These are phyloP conservation scores for Tolypocladium ophioglossoides DNA, from an alignment of 2,329 filamentous ascomycete species.

Conservation along the genomic window DNA sequence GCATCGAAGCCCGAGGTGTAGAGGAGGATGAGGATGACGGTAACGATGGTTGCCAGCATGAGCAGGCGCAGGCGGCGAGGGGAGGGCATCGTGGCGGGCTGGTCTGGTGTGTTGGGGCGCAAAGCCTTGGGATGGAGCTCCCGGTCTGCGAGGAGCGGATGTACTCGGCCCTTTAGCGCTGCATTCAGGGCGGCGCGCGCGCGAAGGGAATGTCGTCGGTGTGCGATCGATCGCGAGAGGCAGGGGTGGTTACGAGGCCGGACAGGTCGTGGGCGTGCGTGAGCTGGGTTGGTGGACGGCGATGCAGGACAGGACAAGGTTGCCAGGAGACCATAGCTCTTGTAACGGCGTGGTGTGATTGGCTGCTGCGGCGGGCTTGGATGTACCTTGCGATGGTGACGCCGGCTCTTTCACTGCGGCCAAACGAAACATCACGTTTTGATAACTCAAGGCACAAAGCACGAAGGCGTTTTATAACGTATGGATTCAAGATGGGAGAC, in stretches of 20 bases:
- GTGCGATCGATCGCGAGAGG: neutral
- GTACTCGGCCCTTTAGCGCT: neutral
- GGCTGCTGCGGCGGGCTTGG: neutral
- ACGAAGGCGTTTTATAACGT: too few relatives aligned
- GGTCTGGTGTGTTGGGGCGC: neutral
- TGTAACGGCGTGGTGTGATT: neutral
- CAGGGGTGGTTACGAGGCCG: neutral
- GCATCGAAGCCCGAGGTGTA: constrained; percentile 53
- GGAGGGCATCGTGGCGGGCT: constrained; percentile 47
- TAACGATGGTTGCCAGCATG: constrained; percentile 51
- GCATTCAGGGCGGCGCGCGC: neutral
- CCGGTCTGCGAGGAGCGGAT: neutral
- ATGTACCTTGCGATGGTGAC: too few relatives aligned
- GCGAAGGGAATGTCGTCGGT: neutral
- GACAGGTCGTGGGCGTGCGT: neutral
- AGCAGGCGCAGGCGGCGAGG: constrained; percentile 59
- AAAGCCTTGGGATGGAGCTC: neutral
- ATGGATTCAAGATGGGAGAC: too few relatives aligned
- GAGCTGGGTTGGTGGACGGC: neutral
- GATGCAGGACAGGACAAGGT: neutral
- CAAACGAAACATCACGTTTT: too few relatives aligned
- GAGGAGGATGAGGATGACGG: constrained; percentile 61
- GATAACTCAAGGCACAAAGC: too few relatives aligned
- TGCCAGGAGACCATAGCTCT: neutral
- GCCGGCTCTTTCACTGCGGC: too few relatives aligned